Conservation (phyloP, 768 basidiomycete species). For the Lactifluus rugatus region DNA sequence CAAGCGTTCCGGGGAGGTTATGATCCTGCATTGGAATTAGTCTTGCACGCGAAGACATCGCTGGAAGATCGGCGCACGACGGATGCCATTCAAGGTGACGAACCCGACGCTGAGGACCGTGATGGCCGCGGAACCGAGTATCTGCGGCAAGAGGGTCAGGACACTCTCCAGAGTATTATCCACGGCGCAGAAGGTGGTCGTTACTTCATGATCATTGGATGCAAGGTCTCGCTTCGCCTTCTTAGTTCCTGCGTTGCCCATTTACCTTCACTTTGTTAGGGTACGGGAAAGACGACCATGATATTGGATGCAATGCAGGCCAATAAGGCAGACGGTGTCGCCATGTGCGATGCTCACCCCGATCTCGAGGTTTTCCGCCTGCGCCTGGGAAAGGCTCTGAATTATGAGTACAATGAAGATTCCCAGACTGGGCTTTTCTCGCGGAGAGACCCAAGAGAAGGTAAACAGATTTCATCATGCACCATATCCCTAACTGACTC, state of each 20-base stretch:
- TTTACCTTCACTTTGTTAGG: conserved; percentile 30
- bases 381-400: conserved; percentile 75
- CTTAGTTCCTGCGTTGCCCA: conserved; percentile 7
- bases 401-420: conserved; percentile 81
- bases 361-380: conserved; percentile 82
- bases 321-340: conserved; percentile 60
- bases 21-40: conserved; percentile 72
- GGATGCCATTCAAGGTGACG: conserved; percentile 20
- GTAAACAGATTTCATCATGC: conserved; percentile 23
- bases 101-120: conserved; percentile 31
- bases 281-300: conserved; percentile 79
- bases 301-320: conserved; percentile 72
- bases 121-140: conserved; percentile 46
- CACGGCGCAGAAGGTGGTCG: conserved; percentile 60
- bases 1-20: conserved; percentile 71
- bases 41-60: conserved; percentile 33
- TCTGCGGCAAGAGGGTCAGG: conserved; percentile 66
- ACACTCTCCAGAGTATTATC: conserved; percentile 67
- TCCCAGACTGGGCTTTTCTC: conserved; percentile 75
- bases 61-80: conserved; percentile 23
- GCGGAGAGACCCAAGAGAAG: conserved; percentile 75
- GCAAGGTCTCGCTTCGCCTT: conserved; percentile 42
- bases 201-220: conserved; percentile 69
- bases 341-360: conserved; percentile 76
- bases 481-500: conserved; percentile 8